Percentiles rank a stretch among this genome's conserved stretches.
Conservation (phyloP, 306 rosid genomes). For the Acacia acuminata region DNA sequence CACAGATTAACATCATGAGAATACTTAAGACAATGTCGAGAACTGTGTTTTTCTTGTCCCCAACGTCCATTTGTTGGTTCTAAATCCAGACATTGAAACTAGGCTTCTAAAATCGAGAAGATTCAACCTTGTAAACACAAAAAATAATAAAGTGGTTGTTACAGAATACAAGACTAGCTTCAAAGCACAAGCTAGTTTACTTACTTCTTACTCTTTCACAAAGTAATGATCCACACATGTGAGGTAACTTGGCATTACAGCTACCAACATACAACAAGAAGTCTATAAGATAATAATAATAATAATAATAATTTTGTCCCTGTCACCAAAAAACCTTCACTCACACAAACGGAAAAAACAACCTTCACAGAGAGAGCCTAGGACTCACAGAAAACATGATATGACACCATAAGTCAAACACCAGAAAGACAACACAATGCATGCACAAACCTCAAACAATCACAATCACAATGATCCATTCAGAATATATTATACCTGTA, state of each 20-base stretch:
- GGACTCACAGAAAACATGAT: slow-evolving; percentile 27
- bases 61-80: not conserved
- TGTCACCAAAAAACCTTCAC: not conserved
- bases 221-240: slow-evolving; percentile 44
- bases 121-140: slow-evolving; percentile 7
- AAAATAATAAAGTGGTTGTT: not conserved
- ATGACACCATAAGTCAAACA: slow-evolving; percentile 38
- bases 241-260: slow-evolving; percentile 45
- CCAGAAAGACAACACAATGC: slow-evolving; percentile 4
- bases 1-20: slow-evolving; percentile 18
- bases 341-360: not conserved
- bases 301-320: slow-evolving; percentile 1
- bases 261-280: slow-evolving; percentile 21
- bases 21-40: not conserved
- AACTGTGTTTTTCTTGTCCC: not conserved
- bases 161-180: slow-evolving; percentile 17
- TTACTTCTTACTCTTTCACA: slow-evolving; percentile 36
- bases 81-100: not conserved
- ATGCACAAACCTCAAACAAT: slow-evolving; percentile 3
- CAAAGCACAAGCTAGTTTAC: slow-evolving; percentile 33
- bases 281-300: not conserved
- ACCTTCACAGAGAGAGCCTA: slow-evolving; percentile 28
- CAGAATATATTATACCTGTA: slow-evolving; percentile 51
- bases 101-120: not conserved
- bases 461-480: not conserved